Conservation (phyloP, 192 early-diverging fungal species). For the Backusella parvicylindrica region DNA sequence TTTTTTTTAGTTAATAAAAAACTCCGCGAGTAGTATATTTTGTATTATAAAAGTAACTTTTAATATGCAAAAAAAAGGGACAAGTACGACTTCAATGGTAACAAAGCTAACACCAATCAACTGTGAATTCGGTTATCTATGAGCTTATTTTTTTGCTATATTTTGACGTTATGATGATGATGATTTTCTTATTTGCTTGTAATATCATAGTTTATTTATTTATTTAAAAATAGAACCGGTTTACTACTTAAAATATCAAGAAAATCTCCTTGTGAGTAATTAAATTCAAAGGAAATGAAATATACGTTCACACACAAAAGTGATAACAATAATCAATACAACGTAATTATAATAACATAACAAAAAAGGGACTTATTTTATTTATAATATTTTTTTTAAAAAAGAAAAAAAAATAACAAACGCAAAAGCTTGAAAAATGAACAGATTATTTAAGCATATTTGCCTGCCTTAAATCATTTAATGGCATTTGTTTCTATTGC, state of each 20-base stretch:
- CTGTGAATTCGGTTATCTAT: not conserved
- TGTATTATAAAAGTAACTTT: not conserved
- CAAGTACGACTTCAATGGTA: not conserved
- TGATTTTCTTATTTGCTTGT: not conserved
- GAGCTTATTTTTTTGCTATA: not conserved
- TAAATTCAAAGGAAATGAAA: not conserved
- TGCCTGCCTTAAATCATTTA: slow-evolving; percentile 1
- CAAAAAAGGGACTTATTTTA: not conserved
- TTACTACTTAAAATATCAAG: not conserved
- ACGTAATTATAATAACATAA: not conserved
- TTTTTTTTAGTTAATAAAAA: not conserved
- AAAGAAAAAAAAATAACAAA: not conserved
- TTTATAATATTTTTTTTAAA: not conserved
- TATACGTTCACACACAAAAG: not conserved
- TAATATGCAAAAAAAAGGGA: slow-evolving; percentile 3
- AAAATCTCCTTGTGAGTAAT: not conserved
- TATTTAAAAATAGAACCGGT: not conserved
- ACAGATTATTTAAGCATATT: not conserved
- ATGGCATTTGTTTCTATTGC: not conserved
- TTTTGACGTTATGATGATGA: not conserved
- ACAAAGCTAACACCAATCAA: slow-evolving; percentile 1
- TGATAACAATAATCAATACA: not conserved
- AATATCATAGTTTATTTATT: not conserved
- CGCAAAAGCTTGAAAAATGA: not conserved
- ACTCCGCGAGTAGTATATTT: not conserved